phyloP scores from a whole-genome alignment of 805 yeast species.

The Lachancea nothofagi region DNA sequence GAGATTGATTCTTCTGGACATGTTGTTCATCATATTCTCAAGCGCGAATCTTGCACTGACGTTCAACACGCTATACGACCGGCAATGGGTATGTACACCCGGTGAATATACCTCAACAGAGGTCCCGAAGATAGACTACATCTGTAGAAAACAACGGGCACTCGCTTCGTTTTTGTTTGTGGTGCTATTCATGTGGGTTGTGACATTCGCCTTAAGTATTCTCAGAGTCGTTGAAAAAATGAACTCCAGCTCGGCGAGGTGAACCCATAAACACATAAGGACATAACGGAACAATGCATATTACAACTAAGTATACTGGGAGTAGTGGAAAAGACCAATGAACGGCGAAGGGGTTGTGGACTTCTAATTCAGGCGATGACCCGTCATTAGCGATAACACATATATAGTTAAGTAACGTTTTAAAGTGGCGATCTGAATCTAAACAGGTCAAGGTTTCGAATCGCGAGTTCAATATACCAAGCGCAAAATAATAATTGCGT shows the following conservation, averaged over 20 bases:
- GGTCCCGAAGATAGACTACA: slow-evolving; percentile 38
- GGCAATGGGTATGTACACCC: slow-evolving; percentile 68
- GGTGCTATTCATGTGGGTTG: slow-evolving; percentile 74
- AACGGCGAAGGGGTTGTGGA: not conserved
- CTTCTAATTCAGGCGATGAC: slow-evolving; percentile 3
- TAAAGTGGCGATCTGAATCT: slow-evolving; percentile 1
- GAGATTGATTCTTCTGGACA: slow-evolving; percentile 72
- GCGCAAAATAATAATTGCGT: not conserved
- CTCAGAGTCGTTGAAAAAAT: slow-evolving; percentile 75
- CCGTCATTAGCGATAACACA: slow-evolving; percentile 1
- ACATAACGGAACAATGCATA: not conserved
- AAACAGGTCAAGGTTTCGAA: not conserved
- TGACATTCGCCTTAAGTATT: slow-evolving; percentile 77
- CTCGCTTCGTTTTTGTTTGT: slow-evolving; percentile 75
- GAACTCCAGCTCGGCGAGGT: slow-evolving; percentile 21
- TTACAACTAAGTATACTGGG: no score
- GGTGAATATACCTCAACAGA: slow-evolving; percentile 16
- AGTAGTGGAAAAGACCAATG: not conserved
- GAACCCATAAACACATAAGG: not conserved
- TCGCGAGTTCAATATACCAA: not conserved
- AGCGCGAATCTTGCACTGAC: slow-evolving; percentile 84
- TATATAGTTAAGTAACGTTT: not conserved
- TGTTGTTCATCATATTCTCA: slow-evolving; percentile 80
- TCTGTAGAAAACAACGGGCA: slow-evolving; percentile 75
- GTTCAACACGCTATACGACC: slow-evolving; percentile 75